These are phyloP conservation scores for Lecanicillium sp. DNA, from an alignment of 2,329 filamentous ascomycete genomes.

Conservation along the genomic window DNA sequence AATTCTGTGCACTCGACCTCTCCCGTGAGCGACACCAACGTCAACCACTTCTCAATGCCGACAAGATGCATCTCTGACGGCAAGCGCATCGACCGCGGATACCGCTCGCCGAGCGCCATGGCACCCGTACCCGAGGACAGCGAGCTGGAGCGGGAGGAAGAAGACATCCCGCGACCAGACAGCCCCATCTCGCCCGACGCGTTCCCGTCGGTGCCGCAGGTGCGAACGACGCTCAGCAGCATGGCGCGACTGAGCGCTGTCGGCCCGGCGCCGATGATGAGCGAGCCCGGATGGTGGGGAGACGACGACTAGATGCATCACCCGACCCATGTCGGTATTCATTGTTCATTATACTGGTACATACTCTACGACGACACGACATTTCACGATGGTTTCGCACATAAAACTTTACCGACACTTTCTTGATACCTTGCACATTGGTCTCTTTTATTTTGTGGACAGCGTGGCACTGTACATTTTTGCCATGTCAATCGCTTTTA, in stretches of 20 bases:
- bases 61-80: conserved; percentile 8
- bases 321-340: neutral
- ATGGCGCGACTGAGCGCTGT: conserved; percentile 39
- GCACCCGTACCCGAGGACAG: conserved; percentile 12
- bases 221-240: conserved; percentile 26
- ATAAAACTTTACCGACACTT: neutral
- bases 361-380: conserved; percentile 13
- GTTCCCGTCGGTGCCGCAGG: conserved; percentile 22
- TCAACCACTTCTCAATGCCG: neutral
- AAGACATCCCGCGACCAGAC: conserved; percentile 34
- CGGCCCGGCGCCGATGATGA: conserved; percentile 22
- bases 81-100: neutral
- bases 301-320: conserved; percentile 30
- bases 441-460: neutral
- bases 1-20: neutral
- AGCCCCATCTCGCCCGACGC: conserved; percentile 32
- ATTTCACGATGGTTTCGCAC: conserved; percentile 4
- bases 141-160: conserved; percentile 19
- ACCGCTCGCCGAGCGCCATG: conserved; percentile 10
- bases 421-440: conserved; percentile 2
- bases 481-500: neutral
- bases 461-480: neutral
- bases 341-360: neutral
- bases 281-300: conserved; percentile 34
- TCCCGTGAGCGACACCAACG: neutral